These are phyloP conservation scores for Meyerozyma smithsonii DNA, from an alignment of 1,139 yeast species.

Conservation along the genomic window DNA sequence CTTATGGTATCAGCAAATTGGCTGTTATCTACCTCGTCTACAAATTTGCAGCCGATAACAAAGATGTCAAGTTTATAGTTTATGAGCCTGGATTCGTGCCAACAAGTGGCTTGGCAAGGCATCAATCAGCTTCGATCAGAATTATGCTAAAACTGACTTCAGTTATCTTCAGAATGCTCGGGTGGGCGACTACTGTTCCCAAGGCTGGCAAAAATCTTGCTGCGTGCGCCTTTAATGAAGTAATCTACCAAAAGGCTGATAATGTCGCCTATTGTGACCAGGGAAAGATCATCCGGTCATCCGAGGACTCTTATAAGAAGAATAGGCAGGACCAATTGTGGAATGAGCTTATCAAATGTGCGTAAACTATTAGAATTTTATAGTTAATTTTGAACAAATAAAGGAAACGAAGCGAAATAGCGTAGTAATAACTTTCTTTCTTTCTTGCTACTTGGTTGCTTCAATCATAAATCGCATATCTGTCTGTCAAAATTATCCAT, in stretches of 20 bases:
- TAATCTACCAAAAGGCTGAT: slow-evolving; percentile 3
- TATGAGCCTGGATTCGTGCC: slow-evolving; percentile 7
- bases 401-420: no score
- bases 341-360: neutral
- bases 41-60: slow-evolving; percentile 6
- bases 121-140: neutral
- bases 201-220: neutral
- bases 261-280: slow-evolving; percentile 7
- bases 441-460: no score
- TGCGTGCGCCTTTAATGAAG: neutral
- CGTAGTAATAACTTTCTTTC: no score
- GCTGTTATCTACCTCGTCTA: slow-evolving; percentile 6
- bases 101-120: slow-evolving; percentile 4
- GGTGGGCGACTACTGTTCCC: neutral
- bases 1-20: slow-evolving; percentile 7
- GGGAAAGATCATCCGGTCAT: slow-evolving; percentile 5
- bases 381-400: no score
- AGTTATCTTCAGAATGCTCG: neutral
- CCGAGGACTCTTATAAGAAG: slow-evolving; percentile 4
- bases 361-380: no score
- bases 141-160: neutral
- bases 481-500: no score
- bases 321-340: neutral
- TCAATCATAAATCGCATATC: no score
- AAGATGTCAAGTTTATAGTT: slow-evolving; percentile 5